These are phyloP conservation scores for Bothriochloa decipiens DNA, from an alignment of 176 grass and related monocot genomes.

Conservation along the genomic window DNA sequence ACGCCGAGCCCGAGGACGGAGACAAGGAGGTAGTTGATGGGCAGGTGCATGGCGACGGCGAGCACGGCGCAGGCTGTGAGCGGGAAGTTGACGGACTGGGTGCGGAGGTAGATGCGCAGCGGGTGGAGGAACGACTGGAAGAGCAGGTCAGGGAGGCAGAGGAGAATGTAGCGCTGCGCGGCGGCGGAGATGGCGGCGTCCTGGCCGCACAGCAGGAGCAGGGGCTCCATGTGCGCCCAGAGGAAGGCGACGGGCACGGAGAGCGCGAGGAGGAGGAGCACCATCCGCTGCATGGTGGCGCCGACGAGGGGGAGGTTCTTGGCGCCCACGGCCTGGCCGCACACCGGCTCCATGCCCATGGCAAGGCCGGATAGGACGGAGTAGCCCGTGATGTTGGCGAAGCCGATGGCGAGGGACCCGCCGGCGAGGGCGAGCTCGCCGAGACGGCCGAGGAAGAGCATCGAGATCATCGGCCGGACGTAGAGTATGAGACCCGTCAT, in stretches of 20 bases:
- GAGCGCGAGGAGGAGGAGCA: constrained; percentile 68
- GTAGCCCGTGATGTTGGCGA: constrained; percentile 96
- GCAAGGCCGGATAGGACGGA: constrained; percentile 85
- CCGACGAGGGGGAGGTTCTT: constrained; percentile 65
- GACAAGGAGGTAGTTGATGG: constrained; percentile 79
- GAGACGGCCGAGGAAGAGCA: constrained; percentile 87
- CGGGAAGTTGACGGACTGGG: constrained; percentile 84
- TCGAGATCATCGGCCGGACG: constrained; percentile 90
- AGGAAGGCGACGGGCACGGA: constrained; percentile 68
- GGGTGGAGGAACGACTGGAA: constrained; percentile 95
- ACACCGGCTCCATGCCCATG: constrained; percentile 96
- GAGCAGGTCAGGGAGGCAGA: constrained; percentile 82
- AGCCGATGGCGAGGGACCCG: constrained; percentile 88
- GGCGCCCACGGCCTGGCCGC: constrained; percentile 91
- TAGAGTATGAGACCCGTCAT: constrained; percentile 86
- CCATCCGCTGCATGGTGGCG: constrained; percentile 72
- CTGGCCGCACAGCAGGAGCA: constrained; percentile 83
- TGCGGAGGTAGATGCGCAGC: constrained; percentile 90
- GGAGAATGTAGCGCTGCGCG: constrained; percentile 71
- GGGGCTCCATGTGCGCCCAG: constrained; percentile 77
- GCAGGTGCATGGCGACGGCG: constrained; percentile 66
- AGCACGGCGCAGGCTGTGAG: constrained; percentile 71
- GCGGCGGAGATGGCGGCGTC: constrained; percentile 61
- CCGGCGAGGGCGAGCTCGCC: constrained; percentile 87
- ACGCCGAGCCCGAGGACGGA: constrained; percentile 68